Evolutionary conservation across 208 protist species (phyloP).

Genomic region (Angomonas ambiguus): DNA sequence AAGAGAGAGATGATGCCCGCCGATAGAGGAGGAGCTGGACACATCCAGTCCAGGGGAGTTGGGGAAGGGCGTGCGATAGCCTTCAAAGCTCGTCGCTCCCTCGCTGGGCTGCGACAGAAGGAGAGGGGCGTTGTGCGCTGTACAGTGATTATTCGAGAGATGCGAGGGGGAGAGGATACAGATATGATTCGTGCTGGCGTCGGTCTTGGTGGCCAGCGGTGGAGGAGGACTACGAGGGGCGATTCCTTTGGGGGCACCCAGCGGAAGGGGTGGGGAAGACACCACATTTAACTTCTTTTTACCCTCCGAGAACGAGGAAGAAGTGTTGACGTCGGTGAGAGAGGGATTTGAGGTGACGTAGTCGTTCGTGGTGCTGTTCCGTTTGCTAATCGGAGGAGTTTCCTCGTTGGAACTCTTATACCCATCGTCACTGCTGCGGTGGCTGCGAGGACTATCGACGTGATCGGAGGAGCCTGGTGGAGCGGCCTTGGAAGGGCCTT

Average conservation of each 20-base stretch:
- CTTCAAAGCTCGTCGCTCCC: not conserved
- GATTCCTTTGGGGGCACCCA: too few relatives aligned
- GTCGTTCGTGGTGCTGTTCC: not conserved
- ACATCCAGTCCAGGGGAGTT: constrained; percentile 13
- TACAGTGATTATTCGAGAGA: not conserved
- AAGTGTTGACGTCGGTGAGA: not conserved
- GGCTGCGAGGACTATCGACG: not conserved
- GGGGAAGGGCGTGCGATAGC: not conserved
- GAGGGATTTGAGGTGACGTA: not conserved
- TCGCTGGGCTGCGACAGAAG: not conserved
- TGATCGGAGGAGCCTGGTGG: too few relatives aligned
- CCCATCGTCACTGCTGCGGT: constrained; percentile 22
- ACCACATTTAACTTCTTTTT: too few relatives aligned
- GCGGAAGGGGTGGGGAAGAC: too few relatives aligned
- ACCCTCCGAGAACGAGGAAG: too few relatives aligned
- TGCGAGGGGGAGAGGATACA: not conserved
- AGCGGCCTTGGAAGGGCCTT: too few relatives aligned
- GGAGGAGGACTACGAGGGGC: not conserved
- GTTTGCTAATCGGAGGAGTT: constrained; percentile 15
- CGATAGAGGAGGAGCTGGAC: constrained; percentile 55
- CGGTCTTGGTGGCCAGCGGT: not conserved
- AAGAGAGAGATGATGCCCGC: constrained; percentile 78
- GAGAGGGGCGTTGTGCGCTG: not conserved
- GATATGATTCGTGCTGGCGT: not conserved
- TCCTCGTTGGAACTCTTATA: constrained; percentile 31